These are phyloP conservation scores for Thuidium tamariscinum DNA, from an alignment of 225 moss, liverwort and hornwort species.

Conservation along the genomic window DNA sequence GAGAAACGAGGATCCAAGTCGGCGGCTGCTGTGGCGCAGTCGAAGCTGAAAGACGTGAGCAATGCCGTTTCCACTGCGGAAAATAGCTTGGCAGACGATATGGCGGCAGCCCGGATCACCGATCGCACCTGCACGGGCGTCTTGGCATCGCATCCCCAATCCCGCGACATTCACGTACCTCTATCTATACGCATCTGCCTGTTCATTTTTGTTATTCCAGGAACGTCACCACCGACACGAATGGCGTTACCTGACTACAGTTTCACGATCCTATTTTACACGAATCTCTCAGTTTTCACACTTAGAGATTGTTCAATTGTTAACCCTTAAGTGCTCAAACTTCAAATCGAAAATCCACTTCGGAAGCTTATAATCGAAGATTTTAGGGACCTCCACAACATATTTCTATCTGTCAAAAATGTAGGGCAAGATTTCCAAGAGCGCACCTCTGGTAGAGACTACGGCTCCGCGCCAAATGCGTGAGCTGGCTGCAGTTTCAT, in stretches of 20 bases:
- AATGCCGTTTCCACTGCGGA: constrained; percentile 20
- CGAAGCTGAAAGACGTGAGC: constrained; percentile 42
- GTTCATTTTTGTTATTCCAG: neutral
- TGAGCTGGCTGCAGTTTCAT: neutral
- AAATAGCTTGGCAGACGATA: constrained; percentile 33
- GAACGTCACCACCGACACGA: neutral
- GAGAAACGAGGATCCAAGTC: constrained; percentile 89
- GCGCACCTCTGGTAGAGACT: neutral
- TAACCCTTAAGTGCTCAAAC: neutral
- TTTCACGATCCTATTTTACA: neutral
- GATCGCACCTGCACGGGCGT: constrained; percentile 90
- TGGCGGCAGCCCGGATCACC: constrained; percentile 53
- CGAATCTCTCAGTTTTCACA: neutral
- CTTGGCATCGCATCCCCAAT: constrained; percentile 78
- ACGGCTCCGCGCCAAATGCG: neutral
- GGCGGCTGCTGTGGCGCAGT: constrained; percentile 36
- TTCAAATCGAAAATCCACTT: neutral
- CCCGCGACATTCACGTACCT: constrained; percentile 73
- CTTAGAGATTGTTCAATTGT: neutral
- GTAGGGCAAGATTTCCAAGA: neutral
- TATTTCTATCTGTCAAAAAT: neutral
- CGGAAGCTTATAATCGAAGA: neutral
- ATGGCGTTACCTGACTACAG: neutral
- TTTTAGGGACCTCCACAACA: neutral
- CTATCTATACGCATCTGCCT: too few species aligned